Evolutionary conservation across 306 rosid species (phyloP).

Genomic region (Gleditsia sinensis): DNA sequence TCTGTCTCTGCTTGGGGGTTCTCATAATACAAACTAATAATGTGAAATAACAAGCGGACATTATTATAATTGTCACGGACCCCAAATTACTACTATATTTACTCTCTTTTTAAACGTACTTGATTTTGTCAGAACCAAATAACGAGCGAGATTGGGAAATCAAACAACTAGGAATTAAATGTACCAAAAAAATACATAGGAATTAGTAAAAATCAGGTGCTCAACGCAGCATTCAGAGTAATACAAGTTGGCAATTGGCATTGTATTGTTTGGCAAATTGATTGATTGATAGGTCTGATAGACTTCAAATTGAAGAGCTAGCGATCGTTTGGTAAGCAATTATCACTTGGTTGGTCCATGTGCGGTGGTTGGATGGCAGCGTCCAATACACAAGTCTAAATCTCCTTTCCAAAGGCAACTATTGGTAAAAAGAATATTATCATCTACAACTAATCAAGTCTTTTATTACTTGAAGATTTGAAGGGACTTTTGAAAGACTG

Average conservation of each 20-base stretch:
- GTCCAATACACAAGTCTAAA: slow-evolving; percentile 28
- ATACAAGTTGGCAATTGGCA: not conserved
- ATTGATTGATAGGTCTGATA: not conserved
- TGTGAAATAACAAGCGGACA: too few species aligned
- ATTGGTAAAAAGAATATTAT: too few species aligned
- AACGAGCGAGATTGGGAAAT: not conserved
- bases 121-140: not conserved
- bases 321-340: not conserved
- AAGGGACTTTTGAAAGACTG: not conserved
- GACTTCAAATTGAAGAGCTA: not conserved
- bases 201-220: not conserved
- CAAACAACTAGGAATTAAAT: not conserved
- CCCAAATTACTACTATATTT: too few species aligned
- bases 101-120: too few species aligned
- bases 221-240: not conserved
- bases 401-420: slow-evolving; percentile 27
- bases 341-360: not conserved
- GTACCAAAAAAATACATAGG: too few species aligned
- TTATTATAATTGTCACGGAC: too few species aligned
- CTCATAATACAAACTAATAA: too few species aligned
- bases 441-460: not conserved
- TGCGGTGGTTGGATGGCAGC: not conserved
- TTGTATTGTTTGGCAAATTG: slow-evolving; percentile 6
- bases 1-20: too few species aligned
- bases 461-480: not conserved